A percentile compares a stretch with the other conserved stretches of the same genome.
phyloP scores from a whole-genome alignment of 108 stramenopile genomes.

The Cylindrotheca closterium region DNA sequence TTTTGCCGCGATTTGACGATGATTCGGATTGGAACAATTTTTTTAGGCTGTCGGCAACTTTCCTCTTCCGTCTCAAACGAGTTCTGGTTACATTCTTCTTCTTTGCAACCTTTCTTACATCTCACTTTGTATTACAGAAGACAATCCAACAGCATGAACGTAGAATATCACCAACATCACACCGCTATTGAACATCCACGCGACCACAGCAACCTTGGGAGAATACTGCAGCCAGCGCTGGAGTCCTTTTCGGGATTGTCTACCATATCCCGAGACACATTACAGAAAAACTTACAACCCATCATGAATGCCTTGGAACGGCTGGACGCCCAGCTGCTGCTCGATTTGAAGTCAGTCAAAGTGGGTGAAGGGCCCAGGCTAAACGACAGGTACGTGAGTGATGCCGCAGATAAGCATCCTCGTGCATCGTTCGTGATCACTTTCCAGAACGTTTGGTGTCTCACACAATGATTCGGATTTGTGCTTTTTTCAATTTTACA shows the following conservation, averaged over 20 bases:
- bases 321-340: constrained; percentile 51
- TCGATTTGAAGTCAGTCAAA: constrained; percentile 35
- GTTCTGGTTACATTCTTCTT: too few relatives aligned
- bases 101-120: too few relatives aligned
- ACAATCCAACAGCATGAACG: too few relatives aligned
- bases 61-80: too few relatives aligned
- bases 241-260: constrained; percentile 14
- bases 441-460: background rate
- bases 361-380: constrained; percentile 13
- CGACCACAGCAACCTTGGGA: background rate
- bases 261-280: constrained; percentile 13
- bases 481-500: constrained; percentile 3
- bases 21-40: background rate
- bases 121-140: too few relatives aligned
- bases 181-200: background rate
- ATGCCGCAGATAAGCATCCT: background rate
- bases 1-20: background rate
- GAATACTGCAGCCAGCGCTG: background rate
- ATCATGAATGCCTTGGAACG: constrained; percentile 40
- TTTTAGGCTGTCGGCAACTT: too few relatives aligned
- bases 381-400: constrained; percentile 24
- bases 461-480: background rate
- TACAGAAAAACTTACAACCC: constrained; percentile 35
- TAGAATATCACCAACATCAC: constrained; percentile 1
- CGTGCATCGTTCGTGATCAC: too few relatives aligned